Evolutionary conservation across 495 filamentous ascomycete genomes (phyloP).

Genomic region (Penicillium diatomitis): DNA sequence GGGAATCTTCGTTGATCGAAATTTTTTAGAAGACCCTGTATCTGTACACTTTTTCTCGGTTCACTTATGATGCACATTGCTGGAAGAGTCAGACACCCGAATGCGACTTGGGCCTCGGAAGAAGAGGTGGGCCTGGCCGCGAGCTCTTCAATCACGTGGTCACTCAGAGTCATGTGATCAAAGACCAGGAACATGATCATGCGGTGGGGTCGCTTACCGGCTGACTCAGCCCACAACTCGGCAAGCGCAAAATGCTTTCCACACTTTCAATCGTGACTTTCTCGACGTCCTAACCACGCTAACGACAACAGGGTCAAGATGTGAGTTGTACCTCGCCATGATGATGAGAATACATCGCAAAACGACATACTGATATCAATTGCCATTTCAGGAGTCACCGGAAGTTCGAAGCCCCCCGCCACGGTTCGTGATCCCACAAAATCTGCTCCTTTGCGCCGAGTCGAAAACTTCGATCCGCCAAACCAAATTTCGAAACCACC

Average conservation of each 20-base stretch:
- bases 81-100: too few species aligned
- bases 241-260: constrained; percentile 39
- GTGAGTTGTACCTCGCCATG: constrained; percentile 25
- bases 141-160: too few species aligned
- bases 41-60: too few species aligned
- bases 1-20: not conserved
- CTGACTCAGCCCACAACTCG: constrained; percentile 43
- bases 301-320: constrained; percentile 49
- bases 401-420: constrained; percentile 90
- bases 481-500: constrained; percentile 1
- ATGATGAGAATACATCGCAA: constrained; percentile 1
- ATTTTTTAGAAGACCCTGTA: too few species aligned
- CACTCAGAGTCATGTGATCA: too few species aligned
- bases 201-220: constrained; percentile 18
- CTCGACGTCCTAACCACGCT: constrained; percentile 30
- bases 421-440: constrained; percentile 50
- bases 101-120: too few species aligned
- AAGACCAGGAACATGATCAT: too few species aligned
- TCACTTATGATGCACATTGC: too few species aligned
- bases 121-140: too few species aligned
- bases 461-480: constrained; percentile 16
- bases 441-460: constrained; percentile 16
- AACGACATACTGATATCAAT: constrained; percentile 24
- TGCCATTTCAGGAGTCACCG: constrained; percentile 49
- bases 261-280: constrained; percentile 34